Conservation (phyloP, 2,329 filamentous ascomycete genomes). For the Aspergillus awamori region DNA sequence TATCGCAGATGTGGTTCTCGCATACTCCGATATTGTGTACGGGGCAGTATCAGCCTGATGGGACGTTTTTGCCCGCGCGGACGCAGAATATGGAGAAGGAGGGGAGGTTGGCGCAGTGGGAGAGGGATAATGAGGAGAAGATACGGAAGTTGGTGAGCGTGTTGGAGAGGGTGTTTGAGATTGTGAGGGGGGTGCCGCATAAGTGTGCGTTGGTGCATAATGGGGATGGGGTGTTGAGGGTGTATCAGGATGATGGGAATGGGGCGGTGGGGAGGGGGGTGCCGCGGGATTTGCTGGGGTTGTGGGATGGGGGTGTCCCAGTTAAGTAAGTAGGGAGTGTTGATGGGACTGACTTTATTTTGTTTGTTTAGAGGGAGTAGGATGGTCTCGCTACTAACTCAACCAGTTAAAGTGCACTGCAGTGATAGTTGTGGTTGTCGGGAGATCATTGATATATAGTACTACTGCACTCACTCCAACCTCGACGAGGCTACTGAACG, state of each 20-base stretch:
- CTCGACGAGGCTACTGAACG: no score
- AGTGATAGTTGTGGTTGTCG: no score
- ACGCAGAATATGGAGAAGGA: background rate
- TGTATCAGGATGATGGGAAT: background rate
- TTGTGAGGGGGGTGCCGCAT: background rate
- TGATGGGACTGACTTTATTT: no score
- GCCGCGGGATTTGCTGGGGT: background rate
- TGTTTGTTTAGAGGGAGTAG: no score
- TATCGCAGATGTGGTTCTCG: constrained; percentile 9
- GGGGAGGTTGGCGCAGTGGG: constrained; percentile 6
- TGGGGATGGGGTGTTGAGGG: background rate
- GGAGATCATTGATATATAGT: no score
- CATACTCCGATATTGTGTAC: constrained; percentile 9
- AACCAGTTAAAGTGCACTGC: no score
- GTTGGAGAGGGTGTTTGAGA: background rate
- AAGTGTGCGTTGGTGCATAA: constrained; percentile 2
- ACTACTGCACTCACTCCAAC: no score
- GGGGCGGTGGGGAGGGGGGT: background rate
- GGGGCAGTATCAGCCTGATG: background rate
- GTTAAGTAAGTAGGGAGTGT: no score
- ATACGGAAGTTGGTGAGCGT: background rate
- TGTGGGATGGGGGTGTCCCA: background rate
- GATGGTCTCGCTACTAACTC: no score
- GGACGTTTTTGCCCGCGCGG: background rate
- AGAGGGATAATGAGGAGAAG: constrained; percentile 2